A percentile compares a stretch with the other conserved stretches of the same genome.
These are phyloP conservation scores for Starmerella cellae DNA, from an alignment of 805 yeast species.

Conservation along the genomic window DNA sequence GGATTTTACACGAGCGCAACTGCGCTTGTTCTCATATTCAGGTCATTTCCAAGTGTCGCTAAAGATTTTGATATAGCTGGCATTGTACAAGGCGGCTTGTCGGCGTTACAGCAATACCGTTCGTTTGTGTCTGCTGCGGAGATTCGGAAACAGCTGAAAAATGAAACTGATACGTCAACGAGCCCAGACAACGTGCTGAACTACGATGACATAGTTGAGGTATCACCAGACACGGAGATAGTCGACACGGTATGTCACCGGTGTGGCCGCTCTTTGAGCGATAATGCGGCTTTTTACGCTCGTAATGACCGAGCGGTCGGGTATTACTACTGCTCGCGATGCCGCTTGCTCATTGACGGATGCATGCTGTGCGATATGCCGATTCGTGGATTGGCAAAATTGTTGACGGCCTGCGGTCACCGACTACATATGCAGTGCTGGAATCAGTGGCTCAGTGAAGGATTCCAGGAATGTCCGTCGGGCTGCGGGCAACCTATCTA, in stretches of 20 bases:
- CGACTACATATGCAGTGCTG: constrained; percentile 74
- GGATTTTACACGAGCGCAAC: constrained; percentile 15
- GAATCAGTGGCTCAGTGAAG: constrained; percentile 46
- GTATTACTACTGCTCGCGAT: constrained; percentile 73
- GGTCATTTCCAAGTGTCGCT: constrained; percentile 9
- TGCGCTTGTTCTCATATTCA: constrained; percentile 17
- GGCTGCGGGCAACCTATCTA: constrained; percentile 40
- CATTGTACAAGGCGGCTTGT: constrained; percentile 14
- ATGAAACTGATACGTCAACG: no score
- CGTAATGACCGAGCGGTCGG: constrained; percentile 38
- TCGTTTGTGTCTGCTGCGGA: constrained; percentile 42
- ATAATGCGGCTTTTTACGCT: constrained; percentile 22
- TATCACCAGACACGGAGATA: constrained; percentile 14
- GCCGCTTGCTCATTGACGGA: constrained; percentile 46
- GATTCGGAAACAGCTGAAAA: constrained; percentile 8
- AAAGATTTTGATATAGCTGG: constrained; percentile 11
- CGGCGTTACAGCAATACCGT: constrained; percentile 8
- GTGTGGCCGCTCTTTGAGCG: constrained; percentile 26
- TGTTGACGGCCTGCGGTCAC: constrained; percentile 66
- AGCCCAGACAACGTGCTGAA: constrained; percentile 1
- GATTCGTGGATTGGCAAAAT: constrained; percentile 54
- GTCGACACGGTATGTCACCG: constrained; percentile 37
- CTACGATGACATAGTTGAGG: neutral
- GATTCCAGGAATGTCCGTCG: constrained; percentile 62
- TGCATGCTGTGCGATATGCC: constrained; percentile 72